Conservation (phyloP, 169 alveolate genomes). For the Cryptosporidium sp. region DNA sequence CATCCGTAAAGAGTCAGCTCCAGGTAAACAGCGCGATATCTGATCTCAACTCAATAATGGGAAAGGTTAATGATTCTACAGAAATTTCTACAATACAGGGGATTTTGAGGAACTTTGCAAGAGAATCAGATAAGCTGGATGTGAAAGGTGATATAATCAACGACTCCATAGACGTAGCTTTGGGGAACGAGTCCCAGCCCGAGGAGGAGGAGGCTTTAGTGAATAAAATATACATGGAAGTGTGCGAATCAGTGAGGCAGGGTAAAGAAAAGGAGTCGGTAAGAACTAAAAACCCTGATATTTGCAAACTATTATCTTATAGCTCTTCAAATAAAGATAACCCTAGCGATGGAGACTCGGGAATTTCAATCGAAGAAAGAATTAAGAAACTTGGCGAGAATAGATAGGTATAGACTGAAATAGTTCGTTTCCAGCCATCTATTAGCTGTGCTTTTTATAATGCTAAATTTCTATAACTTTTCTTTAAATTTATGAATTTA, state of each 20-base stretch:
- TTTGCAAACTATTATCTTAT: background rate
- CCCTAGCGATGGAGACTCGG: background rate
- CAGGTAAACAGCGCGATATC: constrained; percentile 57
- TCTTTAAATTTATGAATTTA: background rate
- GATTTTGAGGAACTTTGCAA: constrained; percentile 51
- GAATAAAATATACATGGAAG: constrained; percentile 35
- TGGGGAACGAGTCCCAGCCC: constrained; percentile 24
- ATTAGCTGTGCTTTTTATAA: background rate
- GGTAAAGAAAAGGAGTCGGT: background rate
- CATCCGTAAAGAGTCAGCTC: constrained; percentile 62
- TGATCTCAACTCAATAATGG: constrained; percentile 46
- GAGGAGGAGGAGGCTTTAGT: constrained; percentile 61
- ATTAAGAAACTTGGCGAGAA: constrained; percentile 33
- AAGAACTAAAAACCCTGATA: background rate
- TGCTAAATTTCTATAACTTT: background rate
- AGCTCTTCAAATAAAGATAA: background rate
- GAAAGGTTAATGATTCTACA: constrained; percentile 53
- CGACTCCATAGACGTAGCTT: constrained; percentile 48
- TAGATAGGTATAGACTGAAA: background rate
- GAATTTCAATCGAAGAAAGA: constrained; percentile 47
- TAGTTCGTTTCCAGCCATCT: background rate
- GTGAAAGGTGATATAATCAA: constrained; percentile 60
- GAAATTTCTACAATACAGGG: constrained; percentile 48
- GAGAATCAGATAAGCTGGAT: constrained; percentile 54
- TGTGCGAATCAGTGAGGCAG: background rate